Base-by-base conservation (phyloP, 2,329 filamentous ascomycete genomes). In the Aspergillus intermedius region DNA sequence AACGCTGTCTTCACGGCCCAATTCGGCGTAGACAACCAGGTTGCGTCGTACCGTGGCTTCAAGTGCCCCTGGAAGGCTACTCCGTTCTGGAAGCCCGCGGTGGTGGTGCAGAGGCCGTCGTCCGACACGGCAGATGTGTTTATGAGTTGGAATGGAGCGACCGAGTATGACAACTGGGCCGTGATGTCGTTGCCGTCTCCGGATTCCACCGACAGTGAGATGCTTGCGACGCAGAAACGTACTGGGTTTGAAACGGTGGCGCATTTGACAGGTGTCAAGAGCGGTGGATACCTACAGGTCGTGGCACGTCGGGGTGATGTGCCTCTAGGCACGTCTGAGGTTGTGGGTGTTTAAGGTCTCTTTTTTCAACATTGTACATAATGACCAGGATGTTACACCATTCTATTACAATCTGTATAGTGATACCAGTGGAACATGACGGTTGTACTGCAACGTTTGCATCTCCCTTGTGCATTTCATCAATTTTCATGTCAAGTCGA, bases 141-240 rank as follows among this genome's bases (percentile, higher is more conserved):
- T 49, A 69, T 70, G 62, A 70, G 67, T 56, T 69, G 67, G 67
- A 67, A 66, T 42, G 66, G 66, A 7, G 67, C 66, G 4, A 69
- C 66, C 0, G 68, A 69, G 51, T 61, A 68, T 43, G 57, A 59
- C 47, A 60, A 55, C 39, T 70, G 69, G 68, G 63, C 61, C 15
- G 47, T 72, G 3, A 67, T 66, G 41, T 54, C 56, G 7, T 55
- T 54, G 23, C 19, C 54, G 1, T 55, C 57, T 5, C 23, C 50
- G 9, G 55, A 50, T 10, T 56, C 55, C 19, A 53, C 48, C 19
- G 44, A 59, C 42, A 47, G 49, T 9, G 54, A 49, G 10, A 50
- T 63, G 25, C 49, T 65, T 17, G 53, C 47, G 9, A 50, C 56
- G 17, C 54, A 56, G 12, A 25, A 51, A 15, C 61, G 63, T 7